Conservation (phyloP, 2,329 filamentous ascomycete genomes). For the Paradendryphiella salina region DNA sequence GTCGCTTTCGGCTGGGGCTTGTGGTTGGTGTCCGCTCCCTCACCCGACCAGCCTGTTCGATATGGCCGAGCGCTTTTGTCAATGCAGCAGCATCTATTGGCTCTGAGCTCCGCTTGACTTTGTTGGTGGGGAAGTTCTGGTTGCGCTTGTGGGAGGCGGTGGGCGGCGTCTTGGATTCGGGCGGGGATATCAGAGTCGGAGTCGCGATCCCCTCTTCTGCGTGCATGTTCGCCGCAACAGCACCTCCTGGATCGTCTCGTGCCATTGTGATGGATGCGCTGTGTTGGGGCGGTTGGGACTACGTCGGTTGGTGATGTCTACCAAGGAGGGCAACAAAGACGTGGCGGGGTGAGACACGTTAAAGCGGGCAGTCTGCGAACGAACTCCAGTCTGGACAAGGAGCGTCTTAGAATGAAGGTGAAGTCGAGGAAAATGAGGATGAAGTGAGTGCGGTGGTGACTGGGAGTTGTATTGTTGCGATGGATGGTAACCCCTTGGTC, state of each 20-base stretch:
- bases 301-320: constrained; percentile 2
- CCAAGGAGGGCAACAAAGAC: neutral
- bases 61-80: constrained; percentile 63
- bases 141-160: constrained; percentile 57
- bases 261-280: constrained; percentile 25
- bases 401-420: constrained; percentile 10
- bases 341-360: constrained; percentile 3
- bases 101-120: constrained; percentile 51
- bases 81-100: constrained; percentile 63
- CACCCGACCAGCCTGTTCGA: constrained; percentile 62
- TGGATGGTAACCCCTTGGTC: constrained; percentile 13
- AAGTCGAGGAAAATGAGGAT: constrained; percentile 10
- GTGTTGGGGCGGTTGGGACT: constrained; percentile 1
- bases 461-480: constrained; percentile 20
- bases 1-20: constrained; percentile 70
- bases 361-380: neutral
- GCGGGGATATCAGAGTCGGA: constrained; percentile 57
- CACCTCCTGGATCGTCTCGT: constrained; percentile 18
- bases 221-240: constrained; percentile 22
- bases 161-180: constrained; percentile 63
- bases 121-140: constrained; percentile 38
- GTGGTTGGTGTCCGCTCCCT: constrained; percentile 65
- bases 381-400: constrained; percentile 1
- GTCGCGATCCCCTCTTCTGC: constrained; percentile 44
- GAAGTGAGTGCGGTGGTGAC: constrained; percentile 23